phyloP scores from a whole-genome alignment of 2,329 filamentous ascomycete species.

The Diplodia scrobiculata region DNA sequence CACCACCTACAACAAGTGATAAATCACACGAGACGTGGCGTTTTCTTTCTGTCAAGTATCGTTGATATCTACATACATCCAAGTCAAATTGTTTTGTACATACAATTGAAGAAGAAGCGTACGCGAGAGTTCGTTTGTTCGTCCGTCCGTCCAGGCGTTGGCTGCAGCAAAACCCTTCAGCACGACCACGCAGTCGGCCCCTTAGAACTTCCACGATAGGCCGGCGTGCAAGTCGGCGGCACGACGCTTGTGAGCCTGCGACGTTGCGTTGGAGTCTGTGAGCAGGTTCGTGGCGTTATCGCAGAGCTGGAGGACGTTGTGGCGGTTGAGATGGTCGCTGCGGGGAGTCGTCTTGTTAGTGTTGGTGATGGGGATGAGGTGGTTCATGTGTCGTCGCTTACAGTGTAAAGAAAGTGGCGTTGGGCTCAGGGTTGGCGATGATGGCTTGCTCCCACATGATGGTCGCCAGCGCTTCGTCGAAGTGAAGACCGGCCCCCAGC shows the following conservation, averaged over 20 bases:
- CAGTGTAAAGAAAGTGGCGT: slow-evolving; percentile 21
- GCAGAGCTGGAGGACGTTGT: slow-evolving; percentile 46
- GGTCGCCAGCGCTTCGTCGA: slow-evolving; percentile 45
- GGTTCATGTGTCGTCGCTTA: neutral
- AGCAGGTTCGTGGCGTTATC: neutral
- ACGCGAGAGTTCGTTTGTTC: no score
- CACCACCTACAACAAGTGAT: no score
- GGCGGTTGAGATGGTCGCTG: slow-evolving; percentile 49
- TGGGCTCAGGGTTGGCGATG: slow-evolving; percentile 21
- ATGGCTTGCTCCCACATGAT: slow-evolving; percentile 52
- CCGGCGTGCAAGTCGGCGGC: neutral
- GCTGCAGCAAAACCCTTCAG: no score
- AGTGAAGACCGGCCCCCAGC: slow-evolving; percentile 49
- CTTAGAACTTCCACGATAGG: neutral
- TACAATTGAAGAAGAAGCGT: no score
- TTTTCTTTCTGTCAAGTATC: no score
- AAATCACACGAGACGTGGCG: no score
- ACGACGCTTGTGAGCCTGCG: neutral
- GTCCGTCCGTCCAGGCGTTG: no score
- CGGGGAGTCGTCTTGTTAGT: neutral
- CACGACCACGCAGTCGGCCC: neutral
- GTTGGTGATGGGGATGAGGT: neutral
- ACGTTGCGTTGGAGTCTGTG: neutral
- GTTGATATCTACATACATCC: no score
- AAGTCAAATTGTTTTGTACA: no score